Conservation (phyloP, 257 asterid species). For the Schizonepeta tenuifolia region DNA sequence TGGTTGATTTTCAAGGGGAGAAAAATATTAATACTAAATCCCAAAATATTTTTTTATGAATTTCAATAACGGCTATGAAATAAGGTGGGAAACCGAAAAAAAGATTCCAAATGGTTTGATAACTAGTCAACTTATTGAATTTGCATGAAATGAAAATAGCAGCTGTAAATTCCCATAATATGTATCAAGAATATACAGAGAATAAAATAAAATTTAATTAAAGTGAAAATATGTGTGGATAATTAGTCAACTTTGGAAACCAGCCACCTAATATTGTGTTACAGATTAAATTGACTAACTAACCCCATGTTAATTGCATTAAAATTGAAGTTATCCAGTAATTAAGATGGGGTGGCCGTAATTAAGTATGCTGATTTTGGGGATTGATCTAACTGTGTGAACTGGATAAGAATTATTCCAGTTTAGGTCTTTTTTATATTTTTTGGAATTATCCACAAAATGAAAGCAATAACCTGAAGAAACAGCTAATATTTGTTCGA, state of each 20-base stretch:
- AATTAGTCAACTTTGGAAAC: background rate
- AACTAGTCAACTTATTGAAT: background rate
- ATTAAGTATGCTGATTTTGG: background rate
- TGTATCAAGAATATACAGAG: no score
- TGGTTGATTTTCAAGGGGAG: background rate
- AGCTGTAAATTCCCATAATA: no score
- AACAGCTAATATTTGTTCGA: background rate
- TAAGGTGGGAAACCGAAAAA: constrained; percentile 23
- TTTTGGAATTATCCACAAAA: background rate
- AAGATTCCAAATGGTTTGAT: background rate
- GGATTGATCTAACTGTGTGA: background rate
- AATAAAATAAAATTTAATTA: background rate
- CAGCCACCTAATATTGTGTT: background rate
- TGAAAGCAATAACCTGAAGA: constrained; percentile 2
- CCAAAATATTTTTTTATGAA: background rate
- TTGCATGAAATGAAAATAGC: no score
- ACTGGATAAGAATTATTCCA: background rate
- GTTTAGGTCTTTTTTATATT: background rate
- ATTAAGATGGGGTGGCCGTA: background rate
- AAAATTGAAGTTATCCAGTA: background rate
- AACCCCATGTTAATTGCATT: background rate
- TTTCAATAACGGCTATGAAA: constrained; percentile 14
- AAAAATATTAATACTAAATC: background rate
- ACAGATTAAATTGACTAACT: background rate
- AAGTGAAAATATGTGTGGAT: background rate